These are phyloP conservation scores for Poronia punctata DNA, from an alignment of 495 filamentous ascomycete species.

Conservation along the genomic window DNA sequence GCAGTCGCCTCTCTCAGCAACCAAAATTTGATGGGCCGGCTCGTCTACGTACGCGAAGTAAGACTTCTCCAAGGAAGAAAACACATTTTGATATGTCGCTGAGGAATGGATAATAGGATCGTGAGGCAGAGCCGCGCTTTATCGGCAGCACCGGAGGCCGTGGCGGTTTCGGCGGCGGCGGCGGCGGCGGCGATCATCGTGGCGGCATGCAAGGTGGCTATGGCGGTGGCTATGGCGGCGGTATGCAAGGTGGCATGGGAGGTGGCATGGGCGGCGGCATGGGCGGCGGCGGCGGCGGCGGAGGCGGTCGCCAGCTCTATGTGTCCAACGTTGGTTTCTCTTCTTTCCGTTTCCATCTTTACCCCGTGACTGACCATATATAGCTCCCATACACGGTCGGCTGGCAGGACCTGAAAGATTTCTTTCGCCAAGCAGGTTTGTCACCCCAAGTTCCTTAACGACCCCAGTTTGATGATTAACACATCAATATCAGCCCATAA, in stretches of 20 bases:
- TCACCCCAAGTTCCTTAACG: constrained; percentile 10
- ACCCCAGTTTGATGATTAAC: background rate
- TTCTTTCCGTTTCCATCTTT: constrained; percentile 13
- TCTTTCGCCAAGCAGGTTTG: constrained; percentile 97
- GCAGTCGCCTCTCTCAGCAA: constrained; percentile 98
- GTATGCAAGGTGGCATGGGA: constrained; percentile 34
- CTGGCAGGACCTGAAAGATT: constrained; percentile 98
- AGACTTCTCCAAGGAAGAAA: constrained; percentile 17
- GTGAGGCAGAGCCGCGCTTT: constrained; percentile 93
- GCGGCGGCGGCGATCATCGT: no score
- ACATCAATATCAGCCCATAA: constrained; percentile 46
- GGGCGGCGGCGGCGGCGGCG: constrained; percentile 43
- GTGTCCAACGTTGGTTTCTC: constrained; percentile 87
- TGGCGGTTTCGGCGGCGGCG: constrained; percentile 56
- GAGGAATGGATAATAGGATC: constrained; percentile 56
- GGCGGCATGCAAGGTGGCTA: constrained; percentile 38
- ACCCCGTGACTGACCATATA: constrained; percentile 14
- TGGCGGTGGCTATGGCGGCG: constrained; percentile 34
- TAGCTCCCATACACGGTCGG: constrained; percentile 96
- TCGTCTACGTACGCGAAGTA: constrained; percentile 98
- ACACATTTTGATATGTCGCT: constrained; percentile 14
- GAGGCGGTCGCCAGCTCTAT: constrained; percentile 81
- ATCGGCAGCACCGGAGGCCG: constrained; percentile 62
- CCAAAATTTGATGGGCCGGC: constrained; percentile 94
- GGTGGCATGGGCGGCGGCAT: constrained; percentile 41